These are phyloP conservation scores for Pythium coloratum DNA, from an alignment of 352 stramenopile species.

Conservation along the genomic window DNA sequence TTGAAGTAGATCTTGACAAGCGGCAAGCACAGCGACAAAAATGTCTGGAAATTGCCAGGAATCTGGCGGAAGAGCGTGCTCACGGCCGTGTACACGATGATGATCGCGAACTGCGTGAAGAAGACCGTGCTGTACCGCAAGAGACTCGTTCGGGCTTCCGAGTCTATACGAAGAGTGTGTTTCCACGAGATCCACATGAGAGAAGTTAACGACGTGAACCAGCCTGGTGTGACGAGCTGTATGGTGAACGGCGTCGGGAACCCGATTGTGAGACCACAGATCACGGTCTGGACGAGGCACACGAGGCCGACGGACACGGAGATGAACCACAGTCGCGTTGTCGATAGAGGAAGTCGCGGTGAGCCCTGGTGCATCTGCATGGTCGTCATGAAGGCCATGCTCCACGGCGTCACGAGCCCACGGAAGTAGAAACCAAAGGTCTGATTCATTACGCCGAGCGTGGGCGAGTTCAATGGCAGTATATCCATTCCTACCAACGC, in stretches of 20 bases:
- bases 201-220: not conserved
- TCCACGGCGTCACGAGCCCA: not conserved
- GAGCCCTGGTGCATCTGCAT: conserved; percentile 5
- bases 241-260: conserved; percentile 14
- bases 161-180: not conserved
- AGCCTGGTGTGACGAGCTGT: not conserved
- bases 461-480: conserved; percentile 4
- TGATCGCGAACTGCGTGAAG: not conserved
- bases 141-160: not conserved
- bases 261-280: not conserved
- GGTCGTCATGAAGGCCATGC: conserved; percentile 10
- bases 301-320: conserved; percentile 1
- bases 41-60: not conserved
- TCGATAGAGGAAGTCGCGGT: conserved; percentile 7
- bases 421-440: conserved; percentile 11
- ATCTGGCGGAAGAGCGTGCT: conserved; percentile 5
- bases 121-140: not conserved
- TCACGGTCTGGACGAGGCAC: not conserved
- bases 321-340: conserved; percentile 1
- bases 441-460: conserved; percentile 1
- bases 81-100: conserved; percentile 7
- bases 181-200: conserved; percentile 4
- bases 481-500: not conserved
- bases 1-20: conserved; percentile 15
- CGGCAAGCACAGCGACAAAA: conserved; percentile 6